Conservation (phyloP, 2,329 filamentous ascomycete species). For the Epichloe coenophiala region DNA sequence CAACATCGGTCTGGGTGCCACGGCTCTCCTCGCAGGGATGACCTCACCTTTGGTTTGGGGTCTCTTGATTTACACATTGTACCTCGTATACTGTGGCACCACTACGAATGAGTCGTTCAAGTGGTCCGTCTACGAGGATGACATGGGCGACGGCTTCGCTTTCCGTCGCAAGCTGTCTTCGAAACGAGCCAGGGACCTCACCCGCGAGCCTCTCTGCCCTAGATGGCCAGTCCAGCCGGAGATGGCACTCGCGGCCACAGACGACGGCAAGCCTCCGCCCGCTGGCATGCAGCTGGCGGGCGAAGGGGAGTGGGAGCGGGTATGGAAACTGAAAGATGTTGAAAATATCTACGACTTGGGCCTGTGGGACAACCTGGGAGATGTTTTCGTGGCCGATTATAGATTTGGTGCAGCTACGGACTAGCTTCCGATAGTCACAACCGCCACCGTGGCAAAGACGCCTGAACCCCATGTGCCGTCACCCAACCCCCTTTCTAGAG, state of each 20-base stretch:
- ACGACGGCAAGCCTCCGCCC: conserved; percentile 49
- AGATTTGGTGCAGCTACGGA: conserved; percentile 27
- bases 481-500: conserved; percentile 23
- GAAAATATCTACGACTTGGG: conserved; percentile 82
- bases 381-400: conserved; percentile 44
- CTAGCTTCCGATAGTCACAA: conserved; percentile 7
- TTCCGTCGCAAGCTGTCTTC: conserved; percentile 44
- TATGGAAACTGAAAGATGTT: conserved; percentile 55
- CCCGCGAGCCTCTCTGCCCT: conserved; percentile 33
- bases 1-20: conserved; percentile 56
- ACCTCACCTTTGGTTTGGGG: conserved; percentile 69
- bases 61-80: conserved; percentile 68
- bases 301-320: conserved; percentile 55
- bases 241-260: conserved; percentile 62
- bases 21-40: conserved; percentile 65
- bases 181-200: conserved; percentile 29
- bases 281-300: conserved; percentile 30
- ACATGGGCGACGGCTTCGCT: conserved; percentile 58
- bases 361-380: conserved; percentile 59
- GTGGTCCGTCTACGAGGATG: conserved; percentile 63
- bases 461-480: conserved; percentile 11
- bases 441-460: conserved; percentile 20
- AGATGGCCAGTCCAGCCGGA: conserved; percentile 63
- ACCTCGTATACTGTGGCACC: conserved; percentile 82
- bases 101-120: conserved; percentile 94